These are phyloP conservation scores for Coemansia sp. DNA, from an alignment of 192 early-diverging fungal genomes.

Conservation along the genomic window DNA sequence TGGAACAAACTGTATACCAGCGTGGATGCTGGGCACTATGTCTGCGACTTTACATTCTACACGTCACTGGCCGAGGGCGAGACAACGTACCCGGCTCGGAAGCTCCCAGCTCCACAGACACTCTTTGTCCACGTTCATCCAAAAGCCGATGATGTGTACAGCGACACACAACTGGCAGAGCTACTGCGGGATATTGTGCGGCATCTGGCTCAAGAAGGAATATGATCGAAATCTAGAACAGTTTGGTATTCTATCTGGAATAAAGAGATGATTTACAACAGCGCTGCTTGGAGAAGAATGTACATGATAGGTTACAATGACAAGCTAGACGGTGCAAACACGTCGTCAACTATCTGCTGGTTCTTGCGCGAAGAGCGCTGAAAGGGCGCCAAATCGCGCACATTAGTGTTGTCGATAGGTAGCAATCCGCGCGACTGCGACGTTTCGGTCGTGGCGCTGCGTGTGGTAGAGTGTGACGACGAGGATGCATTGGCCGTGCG, in stretches of 20 bases:
- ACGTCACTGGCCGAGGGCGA: slow-evolving; percentile 45
- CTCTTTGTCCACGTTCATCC: slow-evolving; percentile 56
- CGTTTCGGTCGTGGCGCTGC: slow-evolving; percentile 44
- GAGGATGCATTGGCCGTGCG: slow-evolving; percentile 21
- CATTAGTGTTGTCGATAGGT: slow-evolving; percentile 52
- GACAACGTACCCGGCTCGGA: slow-evolving; percentile 12
- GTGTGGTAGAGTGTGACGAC: slow-evolving; percentile 37
- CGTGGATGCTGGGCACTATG: slow-evolving; percentile 56
- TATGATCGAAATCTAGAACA: background rate
- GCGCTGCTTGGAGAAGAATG: background rate
- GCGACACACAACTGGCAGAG: slow-evolving; percentile 30
- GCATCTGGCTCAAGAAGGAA: slow-evolving; percentile 4
- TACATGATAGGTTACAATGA: slow-evolving; percentile 18
- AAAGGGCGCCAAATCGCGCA: slow-evolving; percentile 51
- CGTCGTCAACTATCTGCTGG: slow-evolving; percentile 48
- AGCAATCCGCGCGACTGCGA: slow-evolving; percentile 48
- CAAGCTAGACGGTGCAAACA: slow-evolving; percentile 30
- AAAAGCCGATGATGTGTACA: slow-evolving; percentile 23
- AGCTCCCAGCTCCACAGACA: slow-evolving; percentile 20
- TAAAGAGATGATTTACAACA: background rate
- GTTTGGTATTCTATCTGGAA: slow-evolving; percentile 1
- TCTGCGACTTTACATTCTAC: slow-evolving; percentile 64
- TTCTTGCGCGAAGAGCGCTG: slow-evolving; percentile 50
- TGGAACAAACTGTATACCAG: slow-evolving; percentile 41
- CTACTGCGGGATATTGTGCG: slow-evolving; percentile 29